Conservation (phyloP, 2,329 filamentous ascomycete genomes). For the Aurifilum marmelostoma region DNA sequence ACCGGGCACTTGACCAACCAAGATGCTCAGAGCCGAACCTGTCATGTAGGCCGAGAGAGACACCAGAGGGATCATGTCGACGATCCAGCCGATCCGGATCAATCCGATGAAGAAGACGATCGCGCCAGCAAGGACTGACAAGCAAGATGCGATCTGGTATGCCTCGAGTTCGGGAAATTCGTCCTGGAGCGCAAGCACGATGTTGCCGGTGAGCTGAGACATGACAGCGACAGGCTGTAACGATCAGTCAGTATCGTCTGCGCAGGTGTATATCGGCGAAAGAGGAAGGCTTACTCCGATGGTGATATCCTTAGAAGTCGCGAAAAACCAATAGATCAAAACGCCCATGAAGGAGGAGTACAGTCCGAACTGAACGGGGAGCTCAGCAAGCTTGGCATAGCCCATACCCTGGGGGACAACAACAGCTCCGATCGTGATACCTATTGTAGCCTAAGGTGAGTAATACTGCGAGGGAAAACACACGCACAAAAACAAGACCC, state of each 20-base stretch:
- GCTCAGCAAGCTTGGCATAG: conserved; percentile 80
- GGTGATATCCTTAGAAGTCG: conserved; percentile 97
- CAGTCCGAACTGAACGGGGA: conserved; percentile 82
- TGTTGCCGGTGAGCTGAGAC: conserved; percentile 85
- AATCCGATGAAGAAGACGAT: conserved; percentile 82
- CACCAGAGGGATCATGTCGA: conserved; percentile 88
- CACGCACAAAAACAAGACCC: not conserved
- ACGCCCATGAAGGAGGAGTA: conserved; percentile 98
- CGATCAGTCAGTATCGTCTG: conserved; percentile 24
- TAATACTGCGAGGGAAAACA: conserved; percentile 12
- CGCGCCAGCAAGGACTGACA: conserved; percentile 76
- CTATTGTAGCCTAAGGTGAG: conserved; percentile 33
- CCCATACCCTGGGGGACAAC: conserved; percentile 98
- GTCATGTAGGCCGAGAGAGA: conserved; percentile 97
- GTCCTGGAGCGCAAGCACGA: conserved; percentile 67
- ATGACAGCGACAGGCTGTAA: conserved; percentile 86
- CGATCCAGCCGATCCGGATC: conserved; percentile 81
- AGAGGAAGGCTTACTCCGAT: conserved; percentile 70
- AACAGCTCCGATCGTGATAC: conserved; percentile 61
- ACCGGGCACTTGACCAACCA: conserved; percentile 77
- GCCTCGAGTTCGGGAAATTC: conserved; percentile 60
- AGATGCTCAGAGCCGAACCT: conserved; percentile 88
- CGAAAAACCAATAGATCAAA: conserved; percentile 95
- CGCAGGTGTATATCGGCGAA: no score
- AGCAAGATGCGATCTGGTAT: conserved; percentile 74